Evolutionary conservation across 2,329 filamentous ascomycete species (phyloP).

Genomic region (Pseudogymnoascus sp.): DNA sequence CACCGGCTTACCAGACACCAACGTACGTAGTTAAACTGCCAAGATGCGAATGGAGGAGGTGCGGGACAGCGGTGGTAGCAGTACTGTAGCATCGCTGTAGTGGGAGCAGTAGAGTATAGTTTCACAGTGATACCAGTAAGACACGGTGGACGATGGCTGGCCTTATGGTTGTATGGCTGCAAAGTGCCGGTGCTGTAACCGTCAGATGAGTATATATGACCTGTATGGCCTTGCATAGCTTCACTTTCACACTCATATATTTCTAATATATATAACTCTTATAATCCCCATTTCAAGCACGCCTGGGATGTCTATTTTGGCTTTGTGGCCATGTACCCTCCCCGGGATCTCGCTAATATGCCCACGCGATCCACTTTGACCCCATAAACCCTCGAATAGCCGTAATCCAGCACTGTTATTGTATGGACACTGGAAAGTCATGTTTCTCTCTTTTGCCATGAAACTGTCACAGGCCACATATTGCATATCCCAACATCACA

Average conservation of each 20-base stretch:
- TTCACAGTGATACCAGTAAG: not conserved
- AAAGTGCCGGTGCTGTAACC: not conserved
- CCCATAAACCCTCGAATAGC: not conserved
- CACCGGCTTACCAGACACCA: not conserved
- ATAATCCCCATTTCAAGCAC: not conserved
- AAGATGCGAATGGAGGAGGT: not conserved
- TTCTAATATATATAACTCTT: not conserved
- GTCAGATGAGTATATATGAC: not conserved
- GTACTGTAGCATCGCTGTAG: not conserved
- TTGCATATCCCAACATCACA: not conserved
- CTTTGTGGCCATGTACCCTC: not conserved
- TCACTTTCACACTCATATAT: not conserved
- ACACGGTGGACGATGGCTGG: not conserved
- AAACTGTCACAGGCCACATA: not conserved
- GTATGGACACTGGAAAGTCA: not conserved
- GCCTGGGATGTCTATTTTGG: not conserved
- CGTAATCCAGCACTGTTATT: not conserved
- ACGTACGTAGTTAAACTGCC: not conserved
- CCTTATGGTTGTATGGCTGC: not conserved
- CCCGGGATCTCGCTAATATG: not conserved
- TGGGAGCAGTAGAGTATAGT: not conserved
- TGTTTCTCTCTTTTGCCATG: not conserved
- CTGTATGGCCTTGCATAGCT: not conserved
- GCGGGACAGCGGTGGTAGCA: not conserved
- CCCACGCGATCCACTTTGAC: not conserved